Percentiles rank a stretch among this genome's conserved stretches.
Evolutionary conservation across 2,329 filamentous ascomycete species (phyloP).

Genomic region (Fusarium algeriense): DNA sequence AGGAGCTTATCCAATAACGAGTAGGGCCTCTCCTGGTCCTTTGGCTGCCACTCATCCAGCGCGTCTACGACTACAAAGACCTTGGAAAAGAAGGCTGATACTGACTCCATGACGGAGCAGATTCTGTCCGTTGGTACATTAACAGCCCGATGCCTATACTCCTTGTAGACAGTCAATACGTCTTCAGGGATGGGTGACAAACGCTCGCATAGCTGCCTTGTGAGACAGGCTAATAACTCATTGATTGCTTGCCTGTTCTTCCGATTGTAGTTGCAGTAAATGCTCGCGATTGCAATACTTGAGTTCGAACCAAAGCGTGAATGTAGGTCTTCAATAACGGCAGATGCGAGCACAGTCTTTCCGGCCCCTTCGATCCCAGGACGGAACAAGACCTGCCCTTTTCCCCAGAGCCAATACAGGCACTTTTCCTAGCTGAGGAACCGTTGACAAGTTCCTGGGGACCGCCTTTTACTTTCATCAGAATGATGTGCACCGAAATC

Average conservation of each 20-base stretch:
- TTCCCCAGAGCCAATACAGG: fast-evolving
- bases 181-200: fast-evolving
- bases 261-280: not conserved
- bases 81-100: fast-evolving
- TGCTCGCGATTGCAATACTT: fast-evolving
- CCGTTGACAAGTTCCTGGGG: fast-evolving
- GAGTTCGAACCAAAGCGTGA: fast-evolving
- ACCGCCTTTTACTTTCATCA: not conserved
- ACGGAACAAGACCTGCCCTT: not conserved
- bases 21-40: fast-evolving
- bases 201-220: not conserved
- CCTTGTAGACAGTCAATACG: fast-evolving
- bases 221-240: fast-evolving
- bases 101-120: fast-evolving
- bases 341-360: fast-evolving
- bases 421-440: not conserved
- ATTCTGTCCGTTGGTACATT: fast-evolving
- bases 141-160: fast-evolving
- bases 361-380: fast-evolving
- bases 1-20: not conserved
- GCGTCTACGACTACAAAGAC: not conserved
- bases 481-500: fast-evolving
- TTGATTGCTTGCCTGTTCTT: fast-evolving
- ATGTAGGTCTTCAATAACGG: not conserved
- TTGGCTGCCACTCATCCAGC: not conserved